Evolutionary conservation across 495 filamentous ascomycete species (phyloP), one percentile per base, ranked within the genome.

Genomic region (Hypomontagnella monticulosa): DNA sequence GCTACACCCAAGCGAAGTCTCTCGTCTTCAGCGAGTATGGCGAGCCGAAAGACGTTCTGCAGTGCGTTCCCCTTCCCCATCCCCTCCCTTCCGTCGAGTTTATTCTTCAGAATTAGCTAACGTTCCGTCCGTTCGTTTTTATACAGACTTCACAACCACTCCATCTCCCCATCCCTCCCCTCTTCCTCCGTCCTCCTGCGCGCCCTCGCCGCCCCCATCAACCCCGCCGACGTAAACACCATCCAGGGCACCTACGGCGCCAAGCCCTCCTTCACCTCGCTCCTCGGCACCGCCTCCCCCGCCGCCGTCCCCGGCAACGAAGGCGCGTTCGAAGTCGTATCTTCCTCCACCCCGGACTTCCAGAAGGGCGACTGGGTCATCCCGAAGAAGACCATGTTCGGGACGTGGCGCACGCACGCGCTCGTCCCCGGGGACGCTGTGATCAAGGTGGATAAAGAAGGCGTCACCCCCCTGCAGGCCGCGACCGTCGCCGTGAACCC

Each of bases 191-290:
- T 81, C 20, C 78, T 86, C 57, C 69, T 85, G 20, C 83, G 83
- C 64, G 71, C 96, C 65, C 90, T 98, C 70, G 89, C 93, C 44
- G 87, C 92, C 0, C 93, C 95, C 46, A 89, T 98, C 71, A 99
- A 99, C 84, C 95, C 95, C 19, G 93, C 95, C 59, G 95, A 99
- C 81, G 90, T 99, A 64, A 99, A 98, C 81, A 84, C 80, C 40
- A 80, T 98, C 74, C 93, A 99, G 80, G 95, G 96, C 48, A 90
- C 93, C n/a, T 99, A 99, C 82, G 93, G 93, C 62, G 85, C 86
- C 55, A 89, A 89, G 69, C 94, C 96, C 0, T 71, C 81, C 33
- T 91, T 97, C 76, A 84, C 85, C 27, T 84, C 83, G 4, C 70
- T 83, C 1, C 87, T 99, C 38, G 90, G 92, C 40, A 97, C 93